Conservation (phyloP, 495 filamentous ascomycete genomes). For the Aspergillus baeticus region DNA sequence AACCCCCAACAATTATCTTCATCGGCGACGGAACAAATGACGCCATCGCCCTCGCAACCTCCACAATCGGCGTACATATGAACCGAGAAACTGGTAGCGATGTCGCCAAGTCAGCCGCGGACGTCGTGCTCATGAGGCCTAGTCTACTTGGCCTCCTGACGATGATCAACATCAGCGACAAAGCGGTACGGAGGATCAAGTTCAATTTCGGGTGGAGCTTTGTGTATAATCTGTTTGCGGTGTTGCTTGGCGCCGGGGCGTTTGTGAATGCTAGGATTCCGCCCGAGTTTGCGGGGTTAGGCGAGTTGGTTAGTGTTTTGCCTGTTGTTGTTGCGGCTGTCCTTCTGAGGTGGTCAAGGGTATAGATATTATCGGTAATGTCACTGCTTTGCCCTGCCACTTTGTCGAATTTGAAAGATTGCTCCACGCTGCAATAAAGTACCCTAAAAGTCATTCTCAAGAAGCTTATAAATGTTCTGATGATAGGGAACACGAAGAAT, state of each 20-base stretch:
- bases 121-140: slow-evolving; percentile 65
- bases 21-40: slow-evolving; percentile 83
- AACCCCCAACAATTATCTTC: slow-evolving; percentile 56
- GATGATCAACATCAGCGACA: slow-evolving; percentile 58
- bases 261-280: slow-evolving; percentile 65
- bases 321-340: slow-evolving; percentile 65
- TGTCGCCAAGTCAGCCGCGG: slow-evolving; percentile 65
- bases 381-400: too few relatives aligned
- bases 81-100: slow-evolving; percentile 52
- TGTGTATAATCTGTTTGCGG: slow-evolving; percentile 71
- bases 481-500: too few relatives aligned
- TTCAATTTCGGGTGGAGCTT: slow-evolving; percentile 76
- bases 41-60: slow-evolving; percentile 67
- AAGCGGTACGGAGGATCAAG: slow-evolving; percentile 53
- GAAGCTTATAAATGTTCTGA: too few relatives aligned
- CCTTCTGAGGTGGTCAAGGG: slow-evolving; percentile 40
- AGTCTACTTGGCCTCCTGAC: slow-evolving; percentile 55
- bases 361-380: too few relatives aligned
- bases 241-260: slow-evolving; percentile 68
- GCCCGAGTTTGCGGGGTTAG: slow-evolving; percentile 72
- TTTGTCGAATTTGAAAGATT: too few relatives aligned
- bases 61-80: slow-evolving; percentile 73
- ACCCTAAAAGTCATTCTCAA: too few relatives aligned
- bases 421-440: too few relatives aligned
- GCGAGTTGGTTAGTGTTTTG: slow-evolving; percentile 74